A percentile compares a stretch with the other conserved stretches of the same genome.
phyloP scores from a whole-genome alignment of 1,284 basidiomycete genomes.

The Boletus subluridellus region DNA sequence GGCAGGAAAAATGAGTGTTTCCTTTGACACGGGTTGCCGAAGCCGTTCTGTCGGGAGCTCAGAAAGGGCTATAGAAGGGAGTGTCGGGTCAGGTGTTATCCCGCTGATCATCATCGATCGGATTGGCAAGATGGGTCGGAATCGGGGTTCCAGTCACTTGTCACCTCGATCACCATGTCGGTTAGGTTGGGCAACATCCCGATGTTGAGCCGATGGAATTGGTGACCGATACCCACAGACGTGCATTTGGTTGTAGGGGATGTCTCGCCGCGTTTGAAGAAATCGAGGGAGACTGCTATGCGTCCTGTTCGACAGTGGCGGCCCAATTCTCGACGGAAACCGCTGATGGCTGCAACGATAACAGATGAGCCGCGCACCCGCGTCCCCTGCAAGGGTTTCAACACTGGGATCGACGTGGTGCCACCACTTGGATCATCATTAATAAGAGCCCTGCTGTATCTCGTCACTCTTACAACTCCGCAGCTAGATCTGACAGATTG shows the following conservation, averaged over 20 bases:
- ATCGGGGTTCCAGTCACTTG: not conserved
- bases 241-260: not conserved
- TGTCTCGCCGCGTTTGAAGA: not conserved
- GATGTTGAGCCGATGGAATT: no score
- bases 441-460: not conserved
- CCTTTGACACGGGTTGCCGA: not conserved
- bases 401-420: no score
- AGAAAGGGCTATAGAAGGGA: not conserved
- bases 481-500: not conserved
- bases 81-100: not conserved
- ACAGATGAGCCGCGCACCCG: not conserved
- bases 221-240: no score
- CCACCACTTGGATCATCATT: not conserved
- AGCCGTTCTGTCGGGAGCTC: not conserved
- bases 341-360: not conserved
- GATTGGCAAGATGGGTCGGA: not conserved
- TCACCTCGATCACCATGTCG: not conserved
- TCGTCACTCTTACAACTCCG: not conserved
- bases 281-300: not conserved
- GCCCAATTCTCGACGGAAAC: constrained; percentile 3
- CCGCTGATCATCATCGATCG: not conserved
- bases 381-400: not conserved
- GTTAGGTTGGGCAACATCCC: no score
- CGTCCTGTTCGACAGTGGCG: constrained; percentile 3
- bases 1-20: not conserved